phyloP scores from a whole-genome alignment of 176 grass and related monocot species.

The Oryza meyeriana region DNA sequence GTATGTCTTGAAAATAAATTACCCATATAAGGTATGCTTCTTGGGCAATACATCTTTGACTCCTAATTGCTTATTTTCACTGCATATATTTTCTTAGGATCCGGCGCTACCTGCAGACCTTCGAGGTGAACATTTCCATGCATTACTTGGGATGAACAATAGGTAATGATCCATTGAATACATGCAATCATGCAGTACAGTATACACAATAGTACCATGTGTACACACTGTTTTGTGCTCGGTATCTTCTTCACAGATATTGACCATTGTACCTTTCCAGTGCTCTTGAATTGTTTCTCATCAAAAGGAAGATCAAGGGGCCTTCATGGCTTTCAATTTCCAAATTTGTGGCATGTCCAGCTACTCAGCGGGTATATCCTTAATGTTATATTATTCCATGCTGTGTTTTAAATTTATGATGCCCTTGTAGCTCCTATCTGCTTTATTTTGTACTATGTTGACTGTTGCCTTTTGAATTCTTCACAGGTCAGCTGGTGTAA shows the following conservation, averaged over 20 bases:
- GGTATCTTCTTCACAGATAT: constrained; percentile 19
- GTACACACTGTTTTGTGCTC: not conserved
- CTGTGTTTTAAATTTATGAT: constrained; percentile 9
- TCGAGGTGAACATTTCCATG: constrained; percentile 82
- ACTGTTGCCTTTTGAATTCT: constrained; percentile 23
- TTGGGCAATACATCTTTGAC: constrained; percentile 11
- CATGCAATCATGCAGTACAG: not conserved
- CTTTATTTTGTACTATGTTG: constrained; percentile 6
- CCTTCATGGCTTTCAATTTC: constrained; percentile 88
- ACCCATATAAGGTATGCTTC: constrained; percentile 74
- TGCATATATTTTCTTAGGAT: constrained; percentile 57
- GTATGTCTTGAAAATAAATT: constrained; percentile 97
- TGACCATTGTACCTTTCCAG: constrained; percentile 48
- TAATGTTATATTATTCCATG: not conserved
- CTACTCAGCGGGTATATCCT: constrained; percentile 52
- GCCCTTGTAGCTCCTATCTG: not conserved
- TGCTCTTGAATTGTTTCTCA: constrained; percentile 86
- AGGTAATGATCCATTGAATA: constrained; percentile 58
- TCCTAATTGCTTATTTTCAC: not conserved
- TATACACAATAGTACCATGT: not conserved
- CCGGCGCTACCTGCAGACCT: constrained; percentile 61
- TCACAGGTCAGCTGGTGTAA: constrained; percentile 98
- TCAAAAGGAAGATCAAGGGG: constrained; percentile 96
- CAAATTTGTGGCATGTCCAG: constrained; percentile 63
- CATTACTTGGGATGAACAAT: constrained; percentile 76